Percentiles rank a stretch among this genome's conserved stretches.
Evolutionary conservation across 352 stramenopile species (phyloP).

Genomic region (Pythium diclinum): DNA sequence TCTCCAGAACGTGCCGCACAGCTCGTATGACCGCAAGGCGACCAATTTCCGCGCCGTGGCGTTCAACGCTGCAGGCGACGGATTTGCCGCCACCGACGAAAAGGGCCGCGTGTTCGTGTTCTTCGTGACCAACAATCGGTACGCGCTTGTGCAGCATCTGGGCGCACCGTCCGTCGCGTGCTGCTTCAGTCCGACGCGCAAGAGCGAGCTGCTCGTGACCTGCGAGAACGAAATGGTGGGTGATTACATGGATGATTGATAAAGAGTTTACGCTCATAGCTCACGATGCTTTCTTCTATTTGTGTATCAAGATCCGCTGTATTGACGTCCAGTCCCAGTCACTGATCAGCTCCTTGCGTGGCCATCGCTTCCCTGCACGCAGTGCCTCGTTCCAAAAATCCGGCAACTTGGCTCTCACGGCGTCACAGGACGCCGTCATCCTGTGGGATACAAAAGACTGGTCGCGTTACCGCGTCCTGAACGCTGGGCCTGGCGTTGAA

Average conservation of each 20-base stretch:
- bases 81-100: conserved; percentile 67
- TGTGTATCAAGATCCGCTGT: conserved; percentile 40
- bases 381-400: conserved; percentile 72
- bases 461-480: conserved; percentile 77
- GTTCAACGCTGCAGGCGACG: conserved; percentile 66
- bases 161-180: conserved; percentile 54
- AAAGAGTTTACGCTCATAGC: too few relatives aligned
- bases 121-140: conserved; percentile 73
- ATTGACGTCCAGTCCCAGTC: conserved; percentile 73
- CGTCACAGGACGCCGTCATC: conserved; percentile 75
- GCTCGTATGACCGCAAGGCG: conserved; percentile 51
- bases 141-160: conserved; percentile 69
- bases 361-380: conserved; percentile 50
- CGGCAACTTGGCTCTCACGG: conserved; percentile 67
- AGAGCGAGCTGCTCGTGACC: conserved; percentile 75
- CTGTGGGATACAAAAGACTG: conserved; percentile 85
- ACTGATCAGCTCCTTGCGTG: conserved; percentile 75
- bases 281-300: too few relatives aligned
- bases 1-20: conserved; percentile 61
- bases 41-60: conserved; percentile 56
- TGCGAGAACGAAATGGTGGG: conserved; percentile 79
- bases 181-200: conserved; percentile 66
- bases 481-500: conserved; percentile 65
- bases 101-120: conserved; percentile 80
- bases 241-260: too few relatives aligned